Percentiles rank a stretch among this genome's conserved stretches.
phyloP scores from a whole-genome alignment of 306 rosid species.

The Lagenaria siceraria region DNA sequence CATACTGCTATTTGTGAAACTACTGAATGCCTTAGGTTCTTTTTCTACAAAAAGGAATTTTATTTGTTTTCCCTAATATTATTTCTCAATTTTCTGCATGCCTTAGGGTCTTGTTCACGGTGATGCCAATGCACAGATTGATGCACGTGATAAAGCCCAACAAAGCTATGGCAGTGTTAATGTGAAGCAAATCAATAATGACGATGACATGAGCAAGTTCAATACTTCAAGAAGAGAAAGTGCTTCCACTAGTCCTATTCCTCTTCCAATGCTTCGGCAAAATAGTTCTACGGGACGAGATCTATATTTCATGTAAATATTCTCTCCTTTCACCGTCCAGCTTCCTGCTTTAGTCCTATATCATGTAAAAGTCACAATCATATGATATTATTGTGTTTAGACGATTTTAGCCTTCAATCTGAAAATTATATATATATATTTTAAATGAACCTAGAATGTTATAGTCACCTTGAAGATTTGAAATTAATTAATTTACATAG shows the following conservation, averaged over 20 bases:
- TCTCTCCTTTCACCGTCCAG: constrained; percentile 13
- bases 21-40: neutral
- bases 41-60: neutral
- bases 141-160: constrained; percentile 17
- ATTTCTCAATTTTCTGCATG: neutral
- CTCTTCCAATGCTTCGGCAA: constrained; percentile 26
- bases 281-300: constrained; percentile 27
- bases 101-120: neutral
- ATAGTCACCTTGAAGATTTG: neutral
- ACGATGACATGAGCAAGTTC: constrained; percentile 18
- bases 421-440: neutral
- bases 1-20: neutral
- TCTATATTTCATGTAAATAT: constrained; percentile 52
- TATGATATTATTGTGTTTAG: neutral
- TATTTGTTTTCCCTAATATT: neutral
- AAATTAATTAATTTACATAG: neutral
- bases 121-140: constrained; percentile 23
- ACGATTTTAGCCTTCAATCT: neutral
- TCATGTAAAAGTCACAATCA: neutral
- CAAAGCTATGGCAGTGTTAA: constrained; percentile 2
- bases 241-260: constrained; percentile 43
- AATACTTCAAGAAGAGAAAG: constrained; percentile 14
- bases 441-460: too few species aligned
- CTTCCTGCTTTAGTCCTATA: neutral
- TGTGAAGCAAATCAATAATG: constrained; percentile 19